Percentiles rank a stretch among this genome's conserved stretches.
Evolutionary conservation across 768 basidiomycete species (phyloP).

Genomic region (Flagelloscypha sp.): DNA sequence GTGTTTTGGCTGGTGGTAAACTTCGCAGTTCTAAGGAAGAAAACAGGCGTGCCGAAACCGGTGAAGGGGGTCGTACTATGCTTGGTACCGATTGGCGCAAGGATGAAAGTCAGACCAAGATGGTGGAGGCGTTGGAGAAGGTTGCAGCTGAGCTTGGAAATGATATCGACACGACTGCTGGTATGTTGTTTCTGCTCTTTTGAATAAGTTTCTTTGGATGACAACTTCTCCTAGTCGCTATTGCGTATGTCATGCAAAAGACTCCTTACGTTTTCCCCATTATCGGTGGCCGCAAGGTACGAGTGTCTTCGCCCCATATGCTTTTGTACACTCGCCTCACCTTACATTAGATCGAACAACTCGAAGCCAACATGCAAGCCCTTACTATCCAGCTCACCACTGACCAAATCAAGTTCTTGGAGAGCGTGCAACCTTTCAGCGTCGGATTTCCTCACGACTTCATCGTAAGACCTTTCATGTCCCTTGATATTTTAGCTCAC

Average conservation of each 20-base stretch:
- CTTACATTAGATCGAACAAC: conserved; percentile 27
- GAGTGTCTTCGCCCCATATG: no score
- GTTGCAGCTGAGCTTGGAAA: conserved; percentile 32
- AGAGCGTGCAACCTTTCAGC: conserved; percentile 15
- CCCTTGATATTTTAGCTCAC: no score
- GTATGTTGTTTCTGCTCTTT: no score
- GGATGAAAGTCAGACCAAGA: conserved; percentile 21
- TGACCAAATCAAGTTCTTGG: conserved; percentile 15
- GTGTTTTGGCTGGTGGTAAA: conserved; percentile 21
- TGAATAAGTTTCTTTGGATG: no score
- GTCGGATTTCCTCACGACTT: conserved; percentile 17
- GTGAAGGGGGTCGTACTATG: conserved; percentile 30
- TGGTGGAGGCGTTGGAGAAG: conserved; percentile 27
- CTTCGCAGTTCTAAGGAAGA: conserved; percentile 23
- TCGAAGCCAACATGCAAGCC: conserved; percentile 26
- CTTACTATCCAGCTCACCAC: conserved; percentile 22
- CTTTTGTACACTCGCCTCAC: no score
- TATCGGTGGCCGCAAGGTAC: conserved; percentile 42
- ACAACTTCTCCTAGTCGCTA: conserved; percentile 16
- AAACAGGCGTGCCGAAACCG: conserved; percentile 14
- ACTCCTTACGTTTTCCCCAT: conserved; percentile 37
- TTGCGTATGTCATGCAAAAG: conserved; percentile 21
- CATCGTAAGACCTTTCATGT: no score
- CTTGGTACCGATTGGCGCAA: conserved; percentile 24
- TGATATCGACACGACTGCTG: conserved; percentile 24